A percentile compares a stretch with the other conserved stretches of the same genome.
Evolutionary conservation across 179 eudicot genomes (phyloP).

Genomic region (Beta macrorhiza): DNA sequence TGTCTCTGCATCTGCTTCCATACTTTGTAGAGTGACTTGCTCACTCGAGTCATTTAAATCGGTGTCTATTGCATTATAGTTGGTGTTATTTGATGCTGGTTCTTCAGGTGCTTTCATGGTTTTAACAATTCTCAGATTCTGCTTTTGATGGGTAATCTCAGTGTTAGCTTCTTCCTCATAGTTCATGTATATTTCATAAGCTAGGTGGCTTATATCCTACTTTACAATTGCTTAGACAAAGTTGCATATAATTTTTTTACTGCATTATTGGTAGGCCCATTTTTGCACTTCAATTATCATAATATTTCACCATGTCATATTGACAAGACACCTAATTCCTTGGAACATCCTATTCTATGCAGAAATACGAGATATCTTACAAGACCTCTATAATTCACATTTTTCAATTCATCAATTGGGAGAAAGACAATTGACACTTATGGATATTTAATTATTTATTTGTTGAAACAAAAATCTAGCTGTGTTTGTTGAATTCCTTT

Average conservation of each 20-base stretch:
- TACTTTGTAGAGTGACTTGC: conserved; percentile 5
- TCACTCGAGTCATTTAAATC: neutral
- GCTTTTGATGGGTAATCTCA: conserved; percentile 6
- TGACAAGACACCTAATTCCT: conserved; percentile 27
- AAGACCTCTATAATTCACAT: neutral
- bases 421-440: conserved; percentile 23
- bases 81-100: neutral
- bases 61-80: conserved; percentile 5
- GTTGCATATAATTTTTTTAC: neutral
- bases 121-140: neutral
- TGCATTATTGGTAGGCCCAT: conserved; percentile 27
- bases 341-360: conserved; percentile 34
- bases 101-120: conserved; percentile 20
- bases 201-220: conserved; percentile 12
- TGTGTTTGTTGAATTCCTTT: neutral
- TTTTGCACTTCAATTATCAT: neutral
- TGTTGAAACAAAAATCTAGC: conserved; percentile 5
- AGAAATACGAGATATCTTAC: conserved; percentile 12
- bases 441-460: conserved; percentile 8
- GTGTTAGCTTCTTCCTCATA: conserved; percentile 14
- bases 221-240: conserved; percentile 19
- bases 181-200: neutral
- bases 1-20: conserved; percentile 41
- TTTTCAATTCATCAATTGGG: neutral
- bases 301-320: conserved; percentile 16